phyloP scores from a whole-genome alignment of 768 basidiomycete species.

The Lactarius pseudohatsudake region DNA sequence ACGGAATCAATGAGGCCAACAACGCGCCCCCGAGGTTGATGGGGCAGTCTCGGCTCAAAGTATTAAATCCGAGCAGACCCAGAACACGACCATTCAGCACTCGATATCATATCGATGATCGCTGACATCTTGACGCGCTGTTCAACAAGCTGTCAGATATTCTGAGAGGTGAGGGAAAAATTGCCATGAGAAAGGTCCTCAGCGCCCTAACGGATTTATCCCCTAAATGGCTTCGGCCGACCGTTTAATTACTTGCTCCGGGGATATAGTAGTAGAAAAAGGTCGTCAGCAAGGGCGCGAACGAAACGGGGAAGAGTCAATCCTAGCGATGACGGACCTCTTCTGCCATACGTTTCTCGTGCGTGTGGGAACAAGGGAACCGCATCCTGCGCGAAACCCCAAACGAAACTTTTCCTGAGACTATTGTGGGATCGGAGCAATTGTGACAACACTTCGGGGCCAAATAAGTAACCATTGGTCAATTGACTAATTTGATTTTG shows the following conservation, averaged over 20 bases:
- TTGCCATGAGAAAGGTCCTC: neutral
- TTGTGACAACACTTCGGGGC: neutral
- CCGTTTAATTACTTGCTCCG: too few relatives aligned
- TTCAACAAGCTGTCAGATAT: neutral
- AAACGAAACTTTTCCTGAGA: neutral
- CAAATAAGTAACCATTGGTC: neutral
- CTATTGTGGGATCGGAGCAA: neutral
- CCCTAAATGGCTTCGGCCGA: too few relatives aligned
- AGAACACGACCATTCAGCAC: neutral
- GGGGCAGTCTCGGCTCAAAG: conserved; percentile 1
- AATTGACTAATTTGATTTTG: neutral
- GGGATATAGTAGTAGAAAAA: neutral
- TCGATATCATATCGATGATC: neutral
- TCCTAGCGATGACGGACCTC: neutral
- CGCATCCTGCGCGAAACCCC: too few relatives aligned
- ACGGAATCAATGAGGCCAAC: neutral
- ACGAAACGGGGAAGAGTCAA: neutral
- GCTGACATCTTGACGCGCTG: neutral
- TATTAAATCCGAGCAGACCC: neutral
- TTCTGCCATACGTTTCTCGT: neutral
- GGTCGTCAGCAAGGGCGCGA: neutral
- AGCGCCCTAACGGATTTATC: neutral
- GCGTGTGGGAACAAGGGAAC: too few relatives aligned
- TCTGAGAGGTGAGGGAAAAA: neutral
- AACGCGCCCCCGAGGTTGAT: neutral